Base-by-base conservation (phyloP, 2,329 filamentous ascomycete species). In the Seiridium cupressi region DNA sequence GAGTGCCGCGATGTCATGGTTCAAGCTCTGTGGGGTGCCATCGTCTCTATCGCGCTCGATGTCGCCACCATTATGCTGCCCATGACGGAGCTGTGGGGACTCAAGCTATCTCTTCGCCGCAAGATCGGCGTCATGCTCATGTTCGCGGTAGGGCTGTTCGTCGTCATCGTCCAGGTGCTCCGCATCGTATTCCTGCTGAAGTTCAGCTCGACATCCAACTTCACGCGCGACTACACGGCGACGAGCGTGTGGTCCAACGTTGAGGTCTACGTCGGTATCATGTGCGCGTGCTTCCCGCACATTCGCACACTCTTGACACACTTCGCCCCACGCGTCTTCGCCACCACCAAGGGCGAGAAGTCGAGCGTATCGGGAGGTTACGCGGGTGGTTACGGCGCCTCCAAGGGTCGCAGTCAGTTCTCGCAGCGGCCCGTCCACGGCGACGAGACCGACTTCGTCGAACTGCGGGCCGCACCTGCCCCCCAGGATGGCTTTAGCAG, bases 281-380 rank as follows among this genome's bases (percentile, higher is more conserved):
- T 70, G 34, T 70, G 69, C 55, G 69, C 69, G 3, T 72, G 70
- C 60, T 66, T 74, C 66, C 72, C 71, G 9, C 66, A 70, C 26
- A 63, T 70, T 5, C 68, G 71, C 42, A 69, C 69, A 0, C 67
- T 73, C 13, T 62, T 72, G 35, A 66, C 66, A 44, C 59, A 65
- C 2, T 34, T 66, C 32, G 64, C 67, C 36, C 71, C 71, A 1
- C 68, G 65, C 44, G 31, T 70, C 7, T 71, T 71, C 53, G 64
- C 67, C n/a, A 65, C 65, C 9, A 68, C 66, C 4, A 63, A 64
- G 40, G 61, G 58, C 11, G 44, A 51, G 18, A 58, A 59, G 26
- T 67, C 66, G 9, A 63, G 18, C 26, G 35, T 49, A 32, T 55
- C 53, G 53, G 53, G 36, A 36, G 53, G 9, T 18, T 55, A 55